phyloP scores from a whole-genome alignment of 768 basidiomycete species.

The Agrocybe chaxingu region DNA sequence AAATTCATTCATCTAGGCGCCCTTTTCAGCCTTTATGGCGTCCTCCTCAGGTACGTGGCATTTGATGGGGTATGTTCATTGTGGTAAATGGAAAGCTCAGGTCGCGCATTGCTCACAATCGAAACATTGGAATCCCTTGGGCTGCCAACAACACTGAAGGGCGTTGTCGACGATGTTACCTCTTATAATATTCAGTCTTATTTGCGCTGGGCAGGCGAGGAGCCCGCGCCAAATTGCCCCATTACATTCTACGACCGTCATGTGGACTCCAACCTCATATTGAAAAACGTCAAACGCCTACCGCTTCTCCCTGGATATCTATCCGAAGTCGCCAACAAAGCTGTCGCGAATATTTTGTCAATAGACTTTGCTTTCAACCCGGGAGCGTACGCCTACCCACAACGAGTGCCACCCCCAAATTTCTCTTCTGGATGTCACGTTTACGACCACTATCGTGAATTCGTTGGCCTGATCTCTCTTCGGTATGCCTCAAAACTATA shows the following conservation, averaged over 20 bases:
- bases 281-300: background rate
- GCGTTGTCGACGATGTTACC: background rate
- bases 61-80: too few relatives aligned
- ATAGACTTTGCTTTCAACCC: too few relatives aligned
- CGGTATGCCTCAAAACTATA: background rate
- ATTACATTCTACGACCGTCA: slow-evolving; percentile 9
- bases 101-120: too few relatives aligned
- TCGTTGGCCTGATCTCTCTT: background rate
- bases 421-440: background rate
- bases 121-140: too few relatives aligned
- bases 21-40: too few relatives aligned
- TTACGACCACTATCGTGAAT: too few relatives aligned
- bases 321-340: background rate
- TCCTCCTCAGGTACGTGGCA: too few relatives aligned
- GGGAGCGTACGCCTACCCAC: too few relatives aligned
- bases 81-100: too few relatives aligned
- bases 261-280: background rate
- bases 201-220: background rate
- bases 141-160: background rate
- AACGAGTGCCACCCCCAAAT: background rate
- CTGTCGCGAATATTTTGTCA: background rate
- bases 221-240: background rate
- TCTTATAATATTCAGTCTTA: background rate
- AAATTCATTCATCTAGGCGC: too few relatives aligned
- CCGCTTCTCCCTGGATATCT: background rate